These are phyloP conservation scores for Phaffomyces opuntiae DNA, from an alignment of 805 yeast genomes.

Conservation along the genomic window DNA sequence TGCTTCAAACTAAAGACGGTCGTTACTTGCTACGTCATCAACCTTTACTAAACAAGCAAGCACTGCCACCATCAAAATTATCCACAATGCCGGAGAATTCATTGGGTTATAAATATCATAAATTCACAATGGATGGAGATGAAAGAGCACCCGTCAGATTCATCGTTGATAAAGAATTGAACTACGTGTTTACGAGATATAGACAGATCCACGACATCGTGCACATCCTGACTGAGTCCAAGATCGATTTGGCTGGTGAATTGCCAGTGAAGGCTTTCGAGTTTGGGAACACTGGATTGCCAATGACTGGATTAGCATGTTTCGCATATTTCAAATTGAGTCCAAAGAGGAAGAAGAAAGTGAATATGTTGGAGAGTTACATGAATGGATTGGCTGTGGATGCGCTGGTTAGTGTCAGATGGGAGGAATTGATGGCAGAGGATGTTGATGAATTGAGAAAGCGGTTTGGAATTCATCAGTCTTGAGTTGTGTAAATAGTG, in stretches of 20 bases:
- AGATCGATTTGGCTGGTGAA: slow-evolving; percentile 94
- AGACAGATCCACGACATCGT: slow-evolving; percentile 97
- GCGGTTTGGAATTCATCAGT: slow-evolving; percentile 50
- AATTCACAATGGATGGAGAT: slow-evolving; percentile 90
- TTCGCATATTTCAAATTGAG: slow-evolving; percentile 79
- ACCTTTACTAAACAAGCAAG: slow-evolving; percentile 74
- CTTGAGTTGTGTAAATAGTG: neutral
- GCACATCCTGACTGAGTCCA: slow-evolving; percentile 85
- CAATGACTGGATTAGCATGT: slow-evolving; percentile 90
- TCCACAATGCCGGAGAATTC: slow-evolving; percentile 57
- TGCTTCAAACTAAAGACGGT: slow-evolving; percentile 74
- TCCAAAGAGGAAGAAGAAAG: slow-evolving; percentile 50
- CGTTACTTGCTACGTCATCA: slow-evolving; percentile 69
- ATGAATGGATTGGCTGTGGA: slow-evolving; percentile 68
- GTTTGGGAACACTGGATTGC: slow-evolving; percentile 85
- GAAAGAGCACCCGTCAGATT: slow-evolving; percentile 83
- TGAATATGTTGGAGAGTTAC: slow-evolving; percentile 51
- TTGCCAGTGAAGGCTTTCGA: slow-evolving; percentile 89
- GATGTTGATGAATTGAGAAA: slow-evolving; percentile 67
- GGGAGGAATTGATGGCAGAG: slow-evolving; percentile 77
- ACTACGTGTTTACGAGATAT: slow-evolving; percentile 88
- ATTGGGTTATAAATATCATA: slow-evolving; percentile 72
- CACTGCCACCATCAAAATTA: slow-evolving; percentile 58
- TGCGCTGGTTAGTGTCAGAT: slow-evolving; percentile 79
- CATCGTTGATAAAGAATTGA: slow-evolving; percentile 84